Evolutionary conservation across 495 filamentous ascomycete species (phyloP), one percentile per base, ranked within the genome.

Genomic region (Melanomma pulvis-pyrius): DNA sequence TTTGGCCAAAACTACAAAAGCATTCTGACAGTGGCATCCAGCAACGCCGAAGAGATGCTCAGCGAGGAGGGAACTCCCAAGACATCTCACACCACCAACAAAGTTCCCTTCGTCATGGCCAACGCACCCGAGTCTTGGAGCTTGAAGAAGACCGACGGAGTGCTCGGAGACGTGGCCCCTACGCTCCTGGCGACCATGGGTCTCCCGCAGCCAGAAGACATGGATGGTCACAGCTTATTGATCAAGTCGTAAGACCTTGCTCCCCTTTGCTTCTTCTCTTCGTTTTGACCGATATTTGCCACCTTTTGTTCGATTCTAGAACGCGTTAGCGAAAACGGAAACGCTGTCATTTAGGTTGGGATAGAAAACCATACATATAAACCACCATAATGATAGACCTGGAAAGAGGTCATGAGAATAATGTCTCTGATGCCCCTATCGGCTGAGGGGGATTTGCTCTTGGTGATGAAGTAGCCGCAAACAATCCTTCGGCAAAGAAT

Each of bases 11-110:
- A 46, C 15, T 32, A 30, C 39, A 36, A 61, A 22, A 8, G 2
- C 49, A 47, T 49, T 25, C 41, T 63, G 21, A 50, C 49, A 32
- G 17, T 21, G 8, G 17, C 17, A 44, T 29, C n/a, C 58, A 87
- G 86, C 59, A 98, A 98, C 73, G 94, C 94, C 56, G 94, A 98
- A 82, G 94, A 98, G 83, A 98, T 98, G 94, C 85, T 97, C 79
- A 97, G 90, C 77, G 86, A 91, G 70, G 89, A 96, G 74, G 90
- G 92, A 73, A 93, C 90, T 73, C 94, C 94, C 49, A 98, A 98
- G 86, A 98, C 94, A 15, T 93, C 91, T 50, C 94, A 98, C 82
- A 98, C 94, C 25, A 92, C 88, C 56, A 98, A 98, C 83, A 91
- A 91, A 77, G 94, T 98, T 54, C 94, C 94, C 12, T 96, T 98